Conservation (phyloP, 257 asterid genomes). For the Thymus quinquecostatus region DNA sequence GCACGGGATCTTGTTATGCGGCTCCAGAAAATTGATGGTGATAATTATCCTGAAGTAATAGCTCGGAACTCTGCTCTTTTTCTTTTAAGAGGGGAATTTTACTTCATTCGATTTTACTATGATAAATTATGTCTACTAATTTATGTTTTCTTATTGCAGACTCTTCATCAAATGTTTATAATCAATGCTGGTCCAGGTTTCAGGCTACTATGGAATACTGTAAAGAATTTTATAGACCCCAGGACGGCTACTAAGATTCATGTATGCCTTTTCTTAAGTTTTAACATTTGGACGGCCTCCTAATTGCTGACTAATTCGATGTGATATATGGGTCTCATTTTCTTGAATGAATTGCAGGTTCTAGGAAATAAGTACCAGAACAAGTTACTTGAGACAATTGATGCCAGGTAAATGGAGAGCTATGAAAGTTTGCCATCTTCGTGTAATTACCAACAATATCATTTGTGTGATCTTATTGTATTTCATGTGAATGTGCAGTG, state of each 20-base stretch:
- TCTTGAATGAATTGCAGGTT: slow-evolving; percentile 52
- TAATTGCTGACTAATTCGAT: slow-evolving; percentile 22
- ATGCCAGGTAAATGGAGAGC: slow-evolving; percentile 59
- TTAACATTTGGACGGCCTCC: slow-evolving; percentile 12
- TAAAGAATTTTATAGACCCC: slow-evolving; percentile 73
- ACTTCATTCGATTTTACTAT: slow-evolving; percentile 24
- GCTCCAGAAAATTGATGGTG: slow-evolving; percentile 87
- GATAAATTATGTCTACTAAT: slow-evolving; percentile 26
- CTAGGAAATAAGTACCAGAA: slow-evolving; percentile 75
- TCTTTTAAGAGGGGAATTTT: slow-evolving; percentile 9
- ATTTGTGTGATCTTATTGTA: slow-evolving; percentile 17
- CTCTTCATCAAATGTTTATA: slow-evolving; percentile 83
- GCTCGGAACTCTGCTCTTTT: slow-evolving; percentile 1
- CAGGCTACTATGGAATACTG: slow-evolving; percentile 72
- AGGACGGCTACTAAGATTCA: slow-evolving; percentile 75
- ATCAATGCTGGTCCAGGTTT: slow-evolving; percentile 88
- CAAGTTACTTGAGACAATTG: slow-evolving; percentile 77
- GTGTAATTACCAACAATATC: background rate
- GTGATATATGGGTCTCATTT: slow-evolving; percentile 24
- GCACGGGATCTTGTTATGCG: slow-evolving; percentile 78
- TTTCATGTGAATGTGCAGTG: slow-evolving; percentile 47
- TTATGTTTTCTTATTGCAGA: slow-evolving; percentile 51
- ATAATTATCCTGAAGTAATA: slow-evolving; percentile 83
- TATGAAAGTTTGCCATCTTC: background rate
- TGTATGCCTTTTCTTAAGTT: slow-evolving; percentile 45